Percentiles rank a stretch among this genome's conserved stretches.
Evolutionary conservation across 208 protist genomes (phyloP).

Genomic region (Acanthamoeba lenticulata): DNA sequence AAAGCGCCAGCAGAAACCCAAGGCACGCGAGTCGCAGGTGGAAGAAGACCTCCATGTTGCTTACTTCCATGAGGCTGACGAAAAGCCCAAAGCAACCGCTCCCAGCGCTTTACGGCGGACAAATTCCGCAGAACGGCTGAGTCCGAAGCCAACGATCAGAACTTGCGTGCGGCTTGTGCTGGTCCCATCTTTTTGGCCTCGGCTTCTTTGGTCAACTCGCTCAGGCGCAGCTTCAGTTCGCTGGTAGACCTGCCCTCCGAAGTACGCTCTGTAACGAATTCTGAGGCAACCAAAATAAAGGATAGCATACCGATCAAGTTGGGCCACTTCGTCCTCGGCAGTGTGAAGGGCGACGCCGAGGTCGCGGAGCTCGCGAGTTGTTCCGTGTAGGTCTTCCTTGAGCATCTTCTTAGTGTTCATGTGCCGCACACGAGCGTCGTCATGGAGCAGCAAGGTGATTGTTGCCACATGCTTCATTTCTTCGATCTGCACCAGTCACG

Average conservation of each 20-base stretch:
- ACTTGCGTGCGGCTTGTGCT: too few species aligned
- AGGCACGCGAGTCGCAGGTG: neutral
- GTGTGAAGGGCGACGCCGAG: neutral
- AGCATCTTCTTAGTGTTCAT: slow-evolving; percentile 2
- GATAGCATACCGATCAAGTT: neutral
- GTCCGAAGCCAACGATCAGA: too few species aligned
- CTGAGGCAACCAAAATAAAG: neutral
- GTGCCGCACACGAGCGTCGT: neutral
- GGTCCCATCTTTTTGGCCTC: too few species aligned
- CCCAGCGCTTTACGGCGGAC: too few species aligned
- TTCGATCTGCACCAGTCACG: neutral
- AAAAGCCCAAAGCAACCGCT: neutral
- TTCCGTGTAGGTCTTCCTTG: neutral
- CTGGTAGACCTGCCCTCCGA: too few species aligned
- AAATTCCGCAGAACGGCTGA: neutral
- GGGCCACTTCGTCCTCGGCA: neutral
- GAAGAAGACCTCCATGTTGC: neutral
- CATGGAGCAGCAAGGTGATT: neutral
- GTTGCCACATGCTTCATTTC: neutral
- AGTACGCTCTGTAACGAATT: too few species aligned
- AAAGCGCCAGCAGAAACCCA: neutral
- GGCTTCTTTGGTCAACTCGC: too few species aligned
- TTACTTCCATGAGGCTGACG: neutral
- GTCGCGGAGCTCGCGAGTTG: neutral
- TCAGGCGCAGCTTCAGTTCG: too few species aligned